These are phyloP conservation scores for Ogataea degrootiae DNA, from an alignment of 805 yeast genomes.

Conservation along the genomic window DNA sequence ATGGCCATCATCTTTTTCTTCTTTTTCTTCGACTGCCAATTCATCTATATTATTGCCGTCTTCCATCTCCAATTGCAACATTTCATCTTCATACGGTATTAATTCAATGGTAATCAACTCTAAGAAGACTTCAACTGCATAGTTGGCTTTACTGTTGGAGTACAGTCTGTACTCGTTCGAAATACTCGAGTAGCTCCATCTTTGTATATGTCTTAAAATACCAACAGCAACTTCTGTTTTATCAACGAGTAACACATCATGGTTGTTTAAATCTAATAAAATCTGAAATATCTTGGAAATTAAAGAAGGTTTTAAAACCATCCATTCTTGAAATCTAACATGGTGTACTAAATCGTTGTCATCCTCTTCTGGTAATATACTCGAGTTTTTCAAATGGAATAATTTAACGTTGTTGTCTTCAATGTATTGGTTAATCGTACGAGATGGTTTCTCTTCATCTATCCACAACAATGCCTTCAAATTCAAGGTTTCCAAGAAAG, in stretches of 20 bases:
- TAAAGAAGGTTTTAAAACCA: slow-evolving; percentile 65
- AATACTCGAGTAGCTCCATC: slow-evolving; percentile 84
- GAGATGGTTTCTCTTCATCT: slow-evolving; percentile 82
- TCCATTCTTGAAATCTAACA: slow-evolving; percentile 48
- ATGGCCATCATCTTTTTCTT: neutral
- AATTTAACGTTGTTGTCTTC: slow-evolving; percentile 51
- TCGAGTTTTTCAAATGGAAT: slow-evolving; percentile 34
- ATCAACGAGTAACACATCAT: slow-evolving; percentile 74
- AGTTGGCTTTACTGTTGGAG: slow-evolving; percentile 64
- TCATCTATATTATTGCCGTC: slow-evolving; percentile 4
- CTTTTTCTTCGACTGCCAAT: neutral
- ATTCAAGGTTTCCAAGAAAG: slow-evolving; percentile 70
- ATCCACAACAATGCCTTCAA: slow-evolving; percentile 66
- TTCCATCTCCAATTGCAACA: slow-evolving; percentile 3
- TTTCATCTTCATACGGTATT: slow-evolving; percentile 33
- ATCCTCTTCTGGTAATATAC: slow-evolving; percentile 21
- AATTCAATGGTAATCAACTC: slow-evolving; percentile 63
- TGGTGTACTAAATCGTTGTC: slow-evolving; percentile 12
- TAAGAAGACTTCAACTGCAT: slow-evolving; percentile 74
- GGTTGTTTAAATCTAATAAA: slow-evolving; percentile 54
- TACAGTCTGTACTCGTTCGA: slow-evolving; percentile 80
- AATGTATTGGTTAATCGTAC: slow-evolving; percentile 63
- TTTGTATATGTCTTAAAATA: slow-evolving; percentile 72
- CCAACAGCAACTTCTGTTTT: slow-evolving; percentile 78
- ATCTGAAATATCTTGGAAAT: slow-evolving; percentile 63